phyloP scores from a whole-genome alignment of 345 rosid species.

The Excoecaria cochinchinensis region DNA sequence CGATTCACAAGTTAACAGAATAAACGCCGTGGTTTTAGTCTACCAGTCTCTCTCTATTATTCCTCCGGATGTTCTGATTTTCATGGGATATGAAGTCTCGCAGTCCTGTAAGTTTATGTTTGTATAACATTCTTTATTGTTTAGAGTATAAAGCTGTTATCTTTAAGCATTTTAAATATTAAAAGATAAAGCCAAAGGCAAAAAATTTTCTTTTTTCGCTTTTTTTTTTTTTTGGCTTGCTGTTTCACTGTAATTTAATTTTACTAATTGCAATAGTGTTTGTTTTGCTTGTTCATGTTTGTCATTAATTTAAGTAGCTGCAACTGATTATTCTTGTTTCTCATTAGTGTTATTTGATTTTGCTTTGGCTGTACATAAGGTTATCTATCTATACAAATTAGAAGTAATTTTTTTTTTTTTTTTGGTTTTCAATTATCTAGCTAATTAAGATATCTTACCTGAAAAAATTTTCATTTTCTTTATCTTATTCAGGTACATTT shows the following conservation, averaged over 20 bases:
- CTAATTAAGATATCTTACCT: background rate
- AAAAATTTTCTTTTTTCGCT: background rate
- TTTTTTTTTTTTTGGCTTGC: too few species aligned
- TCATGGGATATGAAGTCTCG: slow-evolving; percentile 10
- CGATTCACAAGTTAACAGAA: background rate
- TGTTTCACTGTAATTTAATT: background rate
- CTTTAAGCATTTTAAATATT: background rate
- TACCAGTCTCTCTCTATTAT: background rate
- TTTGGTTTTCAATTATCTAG: background rate
- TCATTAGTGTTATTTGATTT: background rate
- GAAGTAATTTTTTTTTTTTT: background rate
- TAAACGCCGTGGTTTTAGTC: background rate
- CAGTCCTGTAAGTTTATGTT: slow-evolving; percentile 11
- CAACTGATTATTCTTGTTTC: background rate
- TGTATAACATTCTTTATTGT: background rate
- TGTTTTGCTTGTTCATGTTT: background rate
- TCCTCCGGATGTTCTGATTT: background rate
- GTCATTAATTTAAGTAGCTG: background rate
- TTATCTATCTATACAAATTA: background rate
- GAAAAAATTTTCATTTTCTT: background rate
- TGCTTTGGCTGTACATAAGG: background rate
- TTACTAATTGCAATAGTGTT: too few species aligned
- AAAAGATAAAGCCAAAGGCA: background rate
- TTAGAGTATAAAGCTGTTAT: background rate
- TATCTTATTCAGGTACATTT: slow-evolving; percentile 30